Evolutionary conservation across 2,329 filamentous ascomycete genomes (phyloP), one percentile per base, ranked within the genome.

Genomic region (Sclerotinia glacialis): DNA sequence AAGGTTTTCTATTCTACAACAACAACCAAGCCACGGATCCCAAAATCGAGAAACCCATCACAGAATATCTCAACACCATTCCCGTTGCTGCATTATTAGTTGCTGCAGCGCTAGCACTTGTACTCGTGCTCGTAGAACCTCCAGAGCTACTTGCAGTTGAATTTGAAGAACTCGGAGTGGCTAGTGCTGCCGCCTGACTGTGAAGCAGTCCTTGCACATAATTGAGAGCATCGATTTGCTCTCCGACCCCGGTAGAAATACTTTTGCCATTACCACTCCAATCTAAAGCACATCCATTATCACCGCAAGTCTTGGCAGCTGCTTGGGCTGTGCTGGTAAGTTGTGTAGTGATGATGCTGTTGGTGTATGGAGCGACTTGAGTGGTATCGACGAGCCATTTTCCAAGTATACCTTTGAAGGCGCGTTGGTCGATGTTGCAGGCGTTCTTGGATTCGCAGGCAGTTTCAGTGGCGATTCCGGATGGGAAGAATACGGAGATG

Each of bases 361-460:
- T 77, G 0, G 84, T 86, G 55, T 82, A 82, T 0, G 89, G 89
- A 0, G 86, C 87, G n/a, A 91, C 66, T 70, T 88, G 82, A 2
- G 85, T 83, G 1, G 84, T 81, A 28, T 83, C 81, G 5, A 85
- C 81, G 71, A 92, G 79, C 86, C 88, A 90, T 50, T 87, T 83
- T 71, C 86, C 82, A 23, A 91, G 80, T 67, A 88, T 87, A 49
- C 88, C 89, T 77, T 91, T 91, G 83, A 89, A 93, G 1, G 86
- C 85, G 68, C 85, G 78, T 81, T 92, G 90, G 72, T 94, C 91
- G 58, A 84, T 81, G 67, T 88, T 88, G 80, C 91, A 94, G 26
- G 79, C 82, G 28, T 76, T 75, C 2, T 74, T 78, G 3, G 81
- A 78, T 71, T 92, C 89, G 78, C 91, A 94, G 16, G 86, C 80